These are phyloP conservation scores for Starmerella etchellsii DNA, from an alignment of 805 yeast genomes.

Conservation along the genomic window DNA sequence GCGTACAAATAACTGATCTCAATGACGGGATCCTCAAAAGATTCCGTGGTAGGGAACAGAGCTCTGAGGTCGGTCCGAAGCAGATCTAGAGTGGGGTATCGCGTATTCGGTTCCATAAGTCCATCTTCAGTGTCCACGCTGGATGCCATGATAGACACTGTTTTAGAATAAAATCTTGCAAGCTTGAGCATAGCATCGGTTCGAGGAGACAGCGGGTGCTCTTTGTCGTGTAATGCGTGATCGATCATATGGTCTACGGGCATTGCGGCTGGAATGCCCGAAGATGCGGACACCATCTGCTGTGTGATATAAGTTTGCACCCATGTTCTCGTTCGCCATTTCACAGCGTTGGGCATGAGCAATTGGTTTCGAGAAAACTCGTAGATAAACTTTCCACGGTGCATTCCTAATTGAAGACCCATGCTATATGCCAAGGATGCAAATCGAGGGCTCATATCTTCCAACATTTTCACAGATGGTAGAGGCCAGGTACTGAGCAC, in stretches of 20 bases:
- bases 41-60: slow-evolving; percentile 39
- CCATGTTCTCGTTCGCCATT: slow-evolving; percentile 93
- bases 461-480: slow-evolving; percentile 83
- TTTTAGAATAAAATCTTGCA: slow-evolving; percentile 70
- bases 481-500: slow-evolving; percentile 85
- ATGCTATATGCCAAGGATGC: slow-evolving; percentile 75
- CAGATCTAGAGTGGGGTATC: slow-evolving; percentile 69
- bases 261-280: slow-evolving; percentile 79
- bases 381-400: slow-evolving; percentile 79
- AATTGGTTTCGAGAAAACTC: slow-evolving; percentile 87
- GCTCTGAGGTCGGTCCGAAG: slow-evolving; percentile 68
- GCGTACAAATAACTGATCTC: slow-evolving; percentile 72
- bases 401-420: slow-evolving; percentile 77
- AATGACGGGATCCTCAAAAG: slow-evolving; percentile 41
- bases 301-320: slow-evolving; percentile 75
- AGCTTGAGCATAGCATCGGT: slow-evolving; percentile 58
- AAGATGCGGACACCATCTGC: slow-evolving; percentile 77
- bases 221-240: slow-evolving; percentile 53
- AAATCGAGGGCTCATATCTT: slow-evolving; percentile 82
- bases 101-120: slow-evolving; percentile 63
- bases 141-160: slow-evolving; percentile 76
- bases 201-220: slow-evolving; percentile 39
- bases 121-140: slow-evolving; percentile 82
- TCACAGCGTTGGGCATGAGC: slow-evolving; percentile 76
- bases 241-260: slow-evolving; percentile 74